Evolutionary conservation across 1,284 basidiomycete species (phyloP), one percentile per base, ranked within the genome.

Genomic region (Leccinum fuscescens): DNA sequence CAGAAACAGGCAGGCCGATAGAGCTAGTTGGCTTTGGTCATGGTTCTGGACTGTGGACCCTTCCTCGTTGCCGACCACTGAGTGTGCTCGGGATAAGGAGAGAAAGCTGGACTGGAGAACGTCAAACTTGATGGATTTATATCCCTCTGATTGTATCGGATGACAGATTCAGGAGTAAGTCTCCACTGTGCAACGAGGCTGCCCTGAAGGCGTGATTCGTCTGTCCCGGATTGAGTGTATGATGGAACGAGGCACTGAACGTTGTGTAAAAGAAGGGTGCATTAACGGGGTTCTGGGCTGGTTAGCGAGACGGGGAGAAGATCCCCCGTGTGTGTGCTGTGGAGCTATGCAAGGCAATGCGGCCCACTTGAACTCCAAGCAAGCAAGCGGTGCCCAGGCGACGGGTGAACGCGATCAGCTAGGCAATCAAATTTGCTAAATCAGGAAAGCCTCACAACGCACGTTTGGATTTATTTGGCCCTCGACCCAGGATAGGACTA

Each of bases 391-490:
- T 66, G 58, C 50, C 61, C 58, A 65, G 58, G 44, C 64, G 60
- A 70, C 69, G 42, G 27, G 53, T 37, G 50, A 57, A 56, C 57
- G 55, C 49, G 61, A 59, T 66, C 64, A 58, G 33, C 12, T 5
- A 42, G 52, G n/a, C 54, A 42, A 59, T 65, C 59, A 65, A 65
- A 67, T 63, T 48, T 2, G 5, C 50, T 57, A 15, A 11, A 59
- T 57, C 37, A 37, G 61, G 64, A 50, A 55, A 46, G 22, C 31
- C 48, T n/a, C 48, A n/a, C 46, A 56, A 61, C 59, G 58, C 56
- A 48, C 59, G 6, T 72, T 75, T 73, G 69, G 46, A 27, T 15
- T 56, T 76, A 37, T 76, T 76, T 73, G 71, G 62, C 14, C 71
- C 74, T 73, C 55, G 63, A 63, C 71, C 71, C 71, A 68, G 58